Evolutionary conservation across 306 rosid genomes (phyloP).

Genomic region (Glycine soja): DNA sequence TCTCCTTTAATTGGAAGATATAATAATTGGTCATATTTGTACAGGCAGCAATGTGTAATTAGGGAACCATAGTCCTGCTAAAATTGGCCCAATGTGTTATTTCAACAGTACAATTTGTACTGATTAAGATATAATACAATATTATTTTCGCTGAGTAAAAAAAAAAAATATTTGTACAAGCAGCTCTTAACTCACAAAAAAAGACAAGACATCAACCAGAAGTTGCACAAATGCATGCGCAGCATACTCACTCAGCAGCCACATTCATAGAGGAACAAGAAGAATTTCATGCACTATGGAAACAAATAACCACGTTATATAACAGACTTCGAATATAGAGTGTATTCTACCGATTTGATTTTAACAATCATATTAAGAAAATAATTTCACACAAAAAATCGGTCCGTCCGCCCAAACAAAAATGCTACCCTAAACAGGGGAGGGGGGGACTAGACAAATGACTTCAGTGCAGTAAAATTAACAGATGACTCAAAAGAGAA

Average conservation of each 20-base stretch:
- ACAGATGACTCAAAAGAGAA: background rate
- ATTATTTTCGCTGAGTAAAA: too few species aligned
- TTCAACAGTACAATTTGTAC: too few species aligned
- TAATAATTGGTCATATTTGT: slow-evolving; percentile 28
- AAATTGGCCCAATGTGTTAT: too few species aligned
- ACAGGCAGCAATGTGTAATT: too few species aligned
- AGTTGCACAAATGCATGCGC: background rate
- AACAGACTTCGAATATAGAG: background rate
- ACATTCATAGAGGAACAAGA: slow-evolving; percentile 10
- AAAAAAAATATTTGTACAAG: slow-evolving; percentile 39
- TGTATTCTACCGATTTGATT: slow-evolving; percentile 8
- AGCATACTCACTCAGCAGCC: slow-evolving; percentile 12
- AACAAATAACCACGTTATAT: too few species aligned
- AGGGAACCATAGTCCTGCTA: too few species aligned
- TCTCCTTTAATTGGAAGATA: slow-evolving; percentile 31
- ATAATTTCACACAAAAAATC: background rate
- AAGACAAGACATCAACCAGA: slow-evolving; percentile 42
- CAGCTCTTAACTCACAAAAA: background rate
- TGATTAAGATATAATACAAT: too few species aligned
- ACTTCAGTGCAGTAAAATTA: background rate
- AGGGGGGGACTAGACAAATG: too few species aligned
- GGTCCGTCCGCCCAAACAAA: background rate
- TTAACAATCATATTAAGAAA: slow-evolving; percentile 17
- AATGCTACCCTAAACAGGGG: background rate
- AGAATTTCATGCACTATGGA: slow-evolving; percentile 2